A percentile compares a stretch with the other conserved stretches of the same genome.
phyloP scores from a whole-genome alignment of 805 yeast genomes.

The Allodekkera sacchari region DNA sequence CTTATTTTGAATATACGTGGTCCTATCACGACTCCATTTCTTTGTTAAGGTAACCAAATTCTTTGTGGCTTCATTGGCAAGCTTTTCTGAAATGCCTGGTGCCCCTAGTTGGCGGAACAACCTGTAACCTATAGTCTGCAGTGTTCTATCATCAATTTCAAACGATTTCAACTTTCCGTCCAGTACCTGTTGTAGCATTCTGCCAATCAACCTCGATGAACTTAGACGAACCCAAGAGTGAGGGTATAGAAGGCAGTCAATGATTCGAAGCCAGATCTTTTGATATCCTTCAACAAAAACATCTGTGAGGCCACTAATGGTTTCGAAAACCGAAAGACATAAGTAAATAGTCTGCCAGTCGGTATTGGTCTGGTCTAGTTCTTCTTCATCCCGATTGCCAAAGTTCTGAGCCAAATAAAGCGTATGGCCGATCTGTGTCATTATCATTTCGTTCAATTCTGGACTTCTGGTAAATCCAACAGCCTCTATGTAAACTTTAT shows the following conservation, averaged over 20 bases:
- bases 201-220: slow-evolving; percentile 51
- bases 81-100: slow-evolving; percentile 54
- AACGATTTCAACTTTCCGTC: slow-evolving; percentile 20
- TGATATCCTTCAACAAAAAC: slow-evolving; percentile 35
- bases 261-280: slow-evolving; percentile 44
- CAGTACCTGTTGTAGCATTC: slow-evolving; percentile 31
- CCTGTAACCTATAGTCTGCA: slow-evolving; percentile 64
- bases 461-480: slow-evolving; percentile 32
- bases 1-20: slow-evolving; percentile 25
- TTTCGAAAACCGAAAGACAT: slow-evolving; percentile 39
- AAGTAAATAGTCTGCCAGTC: slow-evolving; percentile 78
- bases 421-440: slow-evolving; percentile 14
- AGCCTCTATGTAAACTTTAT: slow-evolving; percentile 50
- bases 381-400: slow-evolving; percentile 24
- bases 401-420: slow-evolving; percentile 25
- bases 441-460: slow-evolving; percentile 18
- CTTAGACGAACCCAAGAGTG: slow-evolving; percentile 85
- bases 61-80: slow-evolving; percentile 59
- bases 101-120: slow-evolving; percentile 76
- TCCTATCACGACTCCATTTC: slow-evolving; percentile 47
- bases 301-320: slow-evolving; percentile 9
- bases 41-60: slow-evolving; percentile 53
- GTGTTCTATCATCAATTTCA: slow-evolving; percentile 28
- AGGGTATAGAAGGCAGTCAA: slow-evolving; percentile 62
- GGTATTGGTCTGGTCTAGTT: slow-evolving; percentile 27